phyloP scores from a whole-genome alignment of 2,329 filamentous ascomycete genomes.

The Exophiala calicioides region DNA sequence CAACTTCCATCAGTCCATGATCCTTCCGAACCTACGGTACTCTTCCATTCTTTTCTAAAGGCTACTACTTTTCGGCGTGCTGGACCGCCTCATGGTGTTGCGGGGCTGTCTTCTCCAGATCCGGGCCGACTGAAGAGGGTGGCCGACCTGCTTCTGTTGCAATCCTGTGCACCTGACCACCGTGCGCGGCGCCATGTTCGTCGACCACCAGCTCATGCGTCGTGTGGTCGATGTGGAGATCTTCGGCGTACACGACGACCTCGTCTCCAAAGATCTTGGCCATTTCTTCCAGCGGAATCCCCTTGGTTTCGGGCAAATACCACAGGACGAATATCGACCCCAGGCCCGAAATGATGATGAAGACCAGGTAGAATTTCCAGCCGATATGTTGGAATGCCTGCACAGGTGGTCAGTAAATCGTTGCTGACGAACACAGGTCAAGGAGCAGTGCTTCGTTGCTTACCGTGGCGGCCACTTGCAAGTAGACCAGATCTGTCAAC shows the following conservation, averaged over 20 bases:
- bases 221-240: constrained; percentile 18
- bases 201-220: constrained; percentile 20
- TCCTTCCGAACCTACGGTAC: too few relatives aligned
- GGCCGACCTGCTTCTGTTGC: constrained; percentile 9
- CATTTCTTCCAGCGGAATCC: constrained; percentile 38
- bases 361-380: constrained; percentile 38
- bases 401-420: too few relatives aligned
- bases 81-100: neutral
- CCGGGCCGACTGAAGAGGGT: neutral
- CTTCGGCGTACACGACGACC: constrained; percentile 15
- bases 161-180: neutral
- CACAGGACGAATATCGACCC: constrained; percentile 11
- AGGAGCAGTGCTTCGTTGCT: too few relatives aligned
- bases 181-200: constrained; percentile 4
- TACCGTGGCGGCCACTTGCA: constrained; percentile 17
- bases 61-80: constrained; percentile 9
- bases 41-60: too few relatives aligned
- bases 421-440: too few relatives aligned
- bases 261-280: constrained; percentile 37
- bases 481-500: constrained; percentile 18
- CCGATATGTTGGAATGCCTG: constrained; percentile 37
- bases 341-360: constrained; percentile 17
- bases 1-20: too few relatives aligned
- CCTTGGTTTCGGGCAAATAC: constrained; percentile 35
- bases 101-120: constrained; percentile 10